Evolutionary conservation across 805 yeast species (phyloP).

Genomic region (Sugiyamaella lignohabitans): DNA sequence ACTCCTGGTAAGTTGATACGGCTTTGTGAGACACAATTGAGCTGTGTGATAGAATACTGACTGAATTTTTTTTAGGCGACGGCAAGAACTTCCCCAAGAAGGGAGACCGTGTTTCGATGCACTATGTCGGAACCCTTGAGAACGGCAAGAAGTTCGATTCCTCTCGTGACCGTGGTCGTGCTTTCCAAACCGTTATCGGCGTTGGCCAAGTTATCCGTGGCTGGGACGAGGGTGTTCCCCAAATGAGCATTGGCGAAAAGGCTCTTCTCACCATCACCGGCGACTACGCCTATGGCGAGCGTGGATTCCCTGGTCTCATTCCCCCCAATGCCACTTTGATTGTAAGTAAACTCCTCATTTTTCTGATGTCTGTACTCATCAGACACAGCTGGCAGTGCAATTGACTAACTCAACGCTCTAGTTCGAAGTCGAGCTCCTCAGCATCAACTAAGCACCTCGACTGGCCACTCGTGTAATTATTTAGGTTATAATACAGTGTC

Average conservation of each 20-base stretch:
- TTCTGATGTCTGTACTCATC: neutral
- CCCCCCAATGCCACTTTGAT: constrained; percentile 92
- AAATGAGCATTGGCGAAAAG: constrained; percentile 86
- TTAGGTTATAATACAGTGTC: too few species aligned
- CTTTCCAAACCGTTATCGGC: constrained; percentile 91
- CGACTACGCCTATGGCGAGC: constrained; percentile 83
- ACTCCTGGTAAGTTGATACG: constrained; percentile 31
- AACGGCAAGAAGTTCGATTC: constrained; percentile 96
- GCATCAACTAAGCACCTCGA: constrained; percentile 23
- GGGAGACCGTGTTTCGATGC: constrained; percentile 89
- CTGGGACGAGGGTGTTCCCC: constrained; percentile 94
- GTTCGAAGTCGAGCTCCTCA: constrained; percentile 35
- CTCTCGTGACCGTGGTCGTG: constrained; percentile 89
- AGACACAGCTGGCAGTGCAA: too few species aligned
- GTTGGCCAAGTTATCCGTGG: constrained; percentile 95
- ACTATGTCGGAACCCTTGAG: constrained; percentile 91
- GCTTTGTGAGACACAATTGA: neutral
- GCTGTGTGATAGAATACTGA: neutral
- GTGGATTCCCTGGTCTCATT: constrained; percentile 95
- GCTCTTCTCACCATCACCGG: constrained; percentile 92
- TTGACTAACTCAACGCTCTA: neutral
- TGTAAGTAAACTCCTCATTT: constrained; percentile 7
- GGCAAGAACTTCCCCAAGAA: constrained; percentile 77
- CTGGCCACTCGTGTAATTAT: too few species aligned
- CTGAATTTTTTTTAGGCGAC: constrained; percentile 50